phyloP scores from a whole-genome alignment of 768 basidiomycete genomes.

The Infundibulicybe gibba region DNA sequence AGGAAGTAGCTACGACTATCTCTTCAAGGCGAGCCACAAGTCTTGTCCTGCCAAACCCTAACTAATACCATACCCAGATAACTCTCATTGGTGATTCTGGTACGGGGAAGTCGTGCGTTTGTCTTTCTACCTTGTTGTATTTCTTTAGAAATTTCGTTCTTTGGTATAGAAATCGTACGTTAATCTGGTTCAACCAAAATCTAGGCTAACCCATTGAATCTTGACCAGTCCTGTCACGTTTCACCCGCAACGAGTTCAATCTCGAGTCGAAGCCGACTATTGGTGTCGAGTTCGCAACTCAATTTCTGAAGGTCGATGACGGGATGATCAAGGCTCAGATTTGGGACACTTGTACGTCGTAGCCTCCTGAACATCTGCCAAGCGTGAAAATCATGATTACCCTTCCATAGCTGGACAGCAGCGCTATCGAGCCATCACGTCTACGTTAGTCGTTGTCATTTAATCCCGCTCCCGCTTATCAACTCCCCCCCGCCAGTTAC shows the following conservation, averaged over 20 bases:
- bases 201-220: too few species aligned
- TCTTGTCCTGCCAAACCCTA: conserved; percentile 3
- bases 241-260: conserved; percentile 99
- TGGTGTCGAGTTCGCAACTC: conserved; percentile 97
- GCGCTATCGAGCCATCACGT: conserved; percentile 96
- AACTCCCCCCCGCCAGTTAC: conserved; percentile 57
- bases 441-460: conserved; percentile 58
- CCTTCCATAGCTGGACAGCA: conserved; percentile 85
- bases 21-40: conserved; percentile 80
- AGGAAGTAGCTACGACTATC: conserved; percentile 95
- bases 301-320: conserved; percentile 91
- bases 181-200: too few species aligned
- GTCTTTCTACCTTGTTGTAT: conserved; percentile 6
- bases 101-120: conserved; percentile 96
- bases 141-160: neutral
- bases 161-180: neutral
- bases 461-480: neutral
- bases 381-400: conserved; percentile 5
- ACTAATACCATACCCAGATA: conserved; percentile 49
- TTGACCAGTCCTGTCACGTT: conserved; percentile 90
- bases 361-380: conserved; percentile 6
- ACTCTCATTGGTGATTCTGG: conserved; percentile 99
- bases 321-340: conserved; percentile 99
- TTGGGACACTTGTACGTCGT: conserved; percentile 89
- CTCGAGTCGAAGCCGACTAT: conserved; percentile 99